Conservation (phyloP, 139 green algal genomes). For the Trebouxia sp. region DNA sequence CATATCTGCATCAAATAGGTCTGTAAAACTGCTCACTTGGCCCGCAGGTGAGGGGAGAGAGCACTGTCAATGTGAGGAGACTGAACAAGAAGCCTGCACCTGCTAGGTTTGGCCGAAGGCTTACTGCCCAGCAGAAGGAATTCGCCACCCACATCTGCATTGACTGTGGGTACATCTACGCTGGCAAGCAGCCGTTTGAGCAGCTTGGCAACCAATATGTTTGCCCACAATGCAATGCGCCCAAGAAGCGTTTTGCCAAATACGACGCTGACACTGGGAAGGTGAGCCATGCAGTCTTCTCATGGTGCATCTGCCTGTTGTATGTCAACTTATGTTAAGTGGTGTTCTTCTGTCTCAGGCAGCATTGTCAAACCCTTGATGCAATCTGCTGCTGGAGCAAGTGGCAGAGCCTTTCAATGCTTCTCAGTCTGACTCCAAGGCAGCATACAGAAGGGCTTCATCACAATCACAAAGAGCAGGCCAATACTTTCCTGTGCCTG, state of each 20-base stretch:
- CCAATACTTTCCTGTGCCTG: neutral
- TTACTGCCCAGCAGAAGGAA: conserved; percentile 82
- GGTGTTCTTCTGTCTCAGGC: neutral
- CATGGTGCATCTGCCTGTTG: too few relatives aligned
- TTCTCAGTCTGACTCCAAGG: too few relatives aligned
- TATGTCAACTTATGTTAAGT: neutral
- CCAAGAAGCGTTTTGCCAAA: conserved; percentile 88
- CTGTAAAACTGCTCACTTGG: too few relatives aligned
- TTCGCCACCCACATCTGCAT: conserved; percentile 95
- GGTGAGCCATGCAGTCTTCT: conserved; percentile 42
- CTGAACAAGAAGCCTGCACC: conserved; percentile 91
- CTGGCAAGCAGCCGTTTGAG: conserved; percentile 59
- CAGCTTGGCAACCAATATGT: conserved; percentile 57
- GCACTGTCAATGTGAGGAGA: conserved; percentile 90
- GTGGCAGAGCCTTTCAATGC: too few relatives aligned
- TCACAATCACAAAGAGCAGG: too few relatives aligned
- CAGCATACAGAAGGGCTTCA: too few relatives aligned
- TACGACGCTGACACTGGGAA: conserved; percentile 86
- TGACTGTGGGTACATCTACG: conserved; percentile 83
- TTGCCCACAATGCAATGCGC: conserved; percentile 92
- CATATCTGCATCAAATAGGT: too few relatives aligned
- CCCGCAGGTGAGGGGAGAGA: conserved; percentile 84
- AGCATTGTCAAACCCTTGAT: neutral
- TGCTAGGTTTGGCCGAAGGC: conserved; percentile 87
- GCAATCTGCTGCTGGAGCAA: too few relatives aligned